Evolutionary conservation across 345 rosid genomes (phyloP), one percentile per base, ranked within the genome.

Genomic region (Salix viminalis): DNA sequence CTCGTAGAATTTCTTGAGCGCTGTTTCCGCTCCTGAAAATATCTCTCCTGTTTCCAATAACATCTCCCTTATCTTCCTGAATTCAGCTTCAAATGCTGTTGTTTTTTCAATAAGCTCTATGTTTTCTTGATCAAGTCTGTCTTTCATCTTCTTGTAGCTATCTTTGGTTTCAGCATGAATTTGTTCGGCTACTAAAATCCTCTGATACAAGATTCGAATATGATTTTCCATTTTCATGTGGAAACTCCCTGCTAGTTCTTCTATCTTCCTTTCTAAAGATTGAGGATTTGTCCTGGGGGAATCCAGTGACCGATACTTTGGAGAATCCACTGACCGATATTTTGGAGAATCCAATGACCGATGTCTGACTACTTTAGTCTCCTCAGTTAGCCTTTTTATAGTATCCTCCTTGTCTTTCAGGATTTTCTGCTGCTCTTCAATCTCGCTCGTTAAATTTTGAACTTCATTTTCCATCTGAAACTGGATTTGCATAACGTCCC

Each of bases 131-230:
- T 85, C 80, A 0, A 81, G 79, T 50, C 68, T 73, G 39, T 87
- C 87, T 64, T 82, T 74, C 24, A 69, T 67, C 44, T 71, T 77
- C 84, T 75, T 85, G 69, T 81, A 84, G 30, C 79, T 69, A 0
- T 90, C 90, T 69, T 81, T 91, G 76, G 85, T 92, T 73, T 91
- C 97, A 11, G 69, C 54, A 69, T 91, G 96, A 50, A 90, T 80
- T 19, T 90, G 93, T 82, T 94, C 97, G 10, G 93, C 86, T 41
- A 91, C 96, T 37, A 78, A 83, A 77, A 92, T 90, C 67, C 97
- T 89, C 42, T 82, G 92, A 74, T 78, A 71, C 67, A 94, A 73
- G 37, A 92, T 67, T 13, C 94, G 89, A 21, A 92, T 85, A 34
- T 86, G 89, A 77, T 91, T 91, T 74, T 92, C 97, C 23, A 86